These are phyloP conservation scores for Rhododendron griersonianum DNA, from an alignment of 148 eudicot genomes.

Conservation along the genomic window DNA sequence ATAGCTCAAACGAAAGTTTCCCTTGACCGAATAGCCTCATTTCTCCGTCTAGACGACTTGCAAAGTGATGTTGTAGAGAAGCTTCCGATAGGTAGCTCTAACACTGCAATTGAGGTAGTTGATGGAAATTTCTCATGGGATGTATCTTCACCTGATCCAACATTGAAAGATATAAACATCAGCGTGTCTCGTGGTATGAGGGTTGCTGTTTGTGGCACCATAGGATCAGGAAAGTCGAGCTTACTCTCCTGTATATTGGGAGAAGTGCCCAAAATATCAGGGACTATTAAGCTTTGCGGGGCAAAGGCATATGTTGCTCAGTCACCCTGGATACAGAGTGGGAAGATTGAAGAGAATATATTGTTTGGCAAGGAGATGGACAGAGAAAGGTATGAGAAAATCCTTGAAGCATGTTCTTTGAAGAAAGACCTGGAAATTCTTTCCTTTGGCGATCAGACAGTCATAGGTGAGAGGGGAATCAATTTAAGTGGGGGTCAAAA, in stretches of 20 bases:
- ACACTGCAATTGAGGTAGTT: conserved; percentile 33
- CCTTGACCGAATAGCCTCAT: conserved; percentile 43
- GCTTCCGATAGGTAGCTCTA: conserved; percentile 28
- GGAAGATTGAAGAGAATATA: conserved; percentile 50
- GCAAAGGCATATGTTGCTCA: conserved; percentile 54
- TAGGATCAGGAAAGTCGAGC: conserved; percentile 56
- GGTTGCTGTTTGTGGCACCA: conserved; percentile 62
- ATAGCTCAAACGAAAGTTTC: conserved; percentile 50
- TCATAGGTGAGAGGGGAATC: conserved; percentile 66
- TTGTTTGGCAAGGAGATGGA: conserved; percentile 46
- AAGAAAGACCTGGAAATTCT: conserved; percentile 46
- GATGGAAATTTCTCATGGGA: conserved; percentile 53
- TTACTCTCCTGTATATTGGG: conserved; percentile 50
- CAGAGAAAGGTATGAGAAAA: conserved; percentile 35
- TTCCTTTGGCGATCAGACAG: conserved; percentile 44
- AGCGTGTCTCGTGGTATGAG: conserved; percentile 42
- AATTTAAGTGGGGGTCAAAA: conserved; percentile 68
- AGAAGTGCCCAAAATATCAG: conserved; percentile 42
- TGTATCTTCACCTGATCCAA: conserved; percentile 23
- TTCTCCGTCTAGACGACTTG: conserved; percentile 47
- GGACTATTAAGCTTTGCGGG: conserved; percentile 35
- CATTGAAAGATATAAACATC: conserved; percentile 40
- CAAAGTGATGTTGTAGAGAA: conserved; percentile 28
- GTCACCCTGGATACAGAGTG: conserved; percentile 63
- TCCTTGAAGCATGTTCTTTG: conserved; percentile 49